Evolutionary conservation across 2,329 filamentous ascomycete genomes (phyloP).

Genomic region (Fusarium kyushuense): DNA sequence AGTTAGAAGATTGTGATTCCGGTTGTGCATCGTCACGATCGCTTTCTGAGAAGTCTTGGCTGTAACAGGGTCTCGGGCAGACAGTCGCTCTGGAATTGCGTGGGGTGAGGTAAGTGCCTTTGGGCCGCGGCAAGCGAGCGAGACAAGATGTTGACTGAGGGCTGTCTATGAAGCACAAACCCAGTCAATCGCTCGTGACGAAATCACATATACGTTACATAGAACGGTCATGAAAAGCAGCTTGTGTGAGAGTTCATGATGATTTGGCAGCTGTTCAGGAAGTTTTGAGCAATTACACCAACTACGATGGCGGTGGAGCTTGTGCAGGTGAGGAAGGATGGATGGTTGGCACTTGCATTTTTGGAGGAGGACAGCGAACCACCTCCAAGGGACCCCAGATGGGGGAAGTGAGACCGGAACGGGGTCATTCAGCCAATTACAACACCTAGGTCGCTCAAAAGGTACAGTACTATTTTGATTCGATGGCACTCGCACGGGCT

Average conservation of each 20-base stretch:
- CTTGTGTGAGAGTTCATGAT: conserved; percentile 29
- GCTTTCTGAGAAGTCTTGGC: conserved; percentile 42
- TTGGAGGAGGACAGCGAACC: conserved; percentile 26
- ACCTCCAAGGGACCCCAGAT: conserved; percentile 33
- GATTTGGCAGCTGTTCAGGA: conserved; percentile 25
- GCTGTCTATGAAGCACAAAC: not conserved
- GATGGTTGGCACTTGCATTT: conserved; percentile 22
- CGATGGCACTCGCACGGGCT: conserved; percentile 20
- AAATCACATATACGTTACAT: not conserved
- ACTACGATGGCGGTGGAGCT: conserved; percentile 31
- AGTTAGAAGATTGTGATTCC: conserved; percentile 28
- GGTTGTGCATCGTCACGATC: conserved; percentile 35
- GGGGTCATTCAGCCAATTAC: conserved; percentile 27
- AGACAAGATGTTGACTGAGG: conserved; percentile 2
- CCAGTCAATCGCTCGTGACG: not conserved
- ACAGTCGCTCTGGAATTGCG: conserved; percentile 35
- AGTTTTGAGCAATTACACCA: conserved; percentile 31
- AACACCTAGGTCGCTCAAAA: conserved; percentile 16
- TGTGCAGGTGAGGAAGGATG: conserved; percentile 17
- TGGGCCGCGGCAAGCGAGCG: conserved; percentile 1
- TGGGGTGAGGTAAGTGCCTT: conserved; percentile 10
- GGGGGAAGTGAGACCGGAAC: conserved; percentile 28
- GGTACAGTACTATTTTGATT: conserved; percentile 33
- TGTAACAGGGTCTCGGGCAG: conserved; percentile 40
- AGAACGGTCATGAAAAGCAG: not conserved